A percentile compares a stretch with the other conserved stretches of the same genome.
These are phyloP conservation scores for Zizania latifolia DNA, from an alignment of 176 grass and related monocot species.

Conservation along the genomic window DNA sequence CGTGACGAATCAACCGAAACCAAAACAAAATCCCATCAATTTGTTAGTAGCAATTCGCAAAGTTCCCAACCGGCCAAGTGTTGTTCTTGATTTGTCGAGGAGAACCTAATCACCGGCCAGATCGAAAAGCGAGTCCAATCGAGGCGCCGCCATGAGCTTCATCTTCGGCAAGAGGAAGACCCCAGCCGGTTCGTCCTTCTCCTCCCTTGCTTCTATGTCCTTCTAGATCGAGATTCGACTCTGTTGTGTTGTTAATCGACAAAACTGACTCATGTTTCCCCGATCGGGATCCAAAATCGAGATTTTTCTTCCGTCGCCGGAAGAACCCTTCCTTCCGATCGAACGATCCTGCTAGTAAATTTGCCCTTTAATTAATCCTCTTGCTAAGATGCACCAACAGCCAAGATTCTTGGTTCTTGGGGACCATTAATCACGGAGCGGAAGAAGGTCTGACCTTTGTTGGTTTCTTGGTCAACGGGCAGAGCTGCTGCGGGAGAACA, in stretches of 20 bases:
- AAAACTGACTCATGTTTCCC: background rate
- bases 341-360: background rate
- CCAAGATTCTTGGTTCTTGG: background rate
- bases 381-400: background rate
- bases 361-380: background rate
- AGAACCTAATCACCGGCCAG: background rate
- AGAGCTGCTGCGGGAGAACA: conserved; percentile 90
- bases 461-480: background rate
- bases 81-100: background rate
- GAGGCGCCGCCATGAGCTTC: conserved; percentile 63
- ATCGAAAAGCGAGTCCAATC: background rate
- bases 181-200: conserved; percentile 44
- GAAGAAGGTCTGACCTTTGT: background rate
- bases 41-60: background rate
- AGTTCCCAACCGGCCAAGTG: background rate
- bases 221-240: no score
- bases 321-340: background rate
- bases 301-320: background rate
- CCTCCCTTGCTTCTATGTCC: background rate
- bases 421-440: no score
- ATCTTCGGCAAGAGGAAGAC: conserved; percentile 85
- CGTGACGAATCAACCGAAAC: background rate
- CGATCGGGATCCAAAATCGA: background rate
- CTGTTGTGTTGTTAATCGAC: background rate
- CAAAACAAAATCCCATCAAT: background rate